phyloP scores from a whole-genome alignment of 2,329 filamentous ascomycete genomes.

The Arthrinium puccinioides region DNA sequence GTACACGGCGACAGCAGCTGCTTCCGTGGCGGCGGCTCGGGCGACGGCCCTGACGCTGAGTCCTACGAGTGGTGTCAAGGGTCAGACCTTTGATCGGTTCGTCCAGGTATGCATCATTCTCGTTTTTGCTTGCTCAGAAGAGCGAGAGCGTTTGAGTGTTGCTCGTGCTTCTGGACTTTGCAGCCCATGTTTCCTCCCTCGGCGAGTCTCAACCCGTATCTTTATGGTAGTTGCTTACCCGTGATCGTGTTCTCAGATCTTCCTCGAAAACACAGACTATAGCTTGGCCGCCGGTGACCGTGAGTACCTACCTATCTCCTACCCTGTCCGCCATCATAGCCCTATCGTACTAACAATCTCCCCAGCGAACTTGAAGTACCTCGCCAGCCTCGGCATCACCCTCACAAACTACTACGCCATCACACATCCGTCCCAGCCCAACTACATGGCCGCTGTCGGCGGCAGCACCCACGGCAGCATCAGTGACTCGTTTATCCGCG shows the following conservation, averaged over 20 bases:
- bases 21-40: slow-evolving; percentile 6
- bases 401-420: slow-evolving; percentile 46
- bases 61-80: slow-evolving; percentile 39
- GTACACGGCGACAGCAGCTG: slow-evolving; percentile 6
- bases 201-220: too few relatives aligned
- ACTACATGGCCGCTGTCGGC: slow-evolving; percentile 51
- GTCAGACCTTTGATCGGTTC: slow-evolving; percentile 52
- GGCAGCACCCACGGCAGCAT: slow-evolving; percentile 50
- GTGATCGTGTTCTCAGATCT: too few relatives aligned
- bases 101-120: too few relatives aligned
- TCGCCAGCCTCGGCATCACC: slow-evolving; percentile 46
- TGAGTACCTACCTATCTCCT: too few relatives aligned
- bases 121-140: too few relatives aligned
- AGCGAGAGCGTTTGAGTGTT: too few relatives aligned
- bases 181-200: too few relatives aligned
- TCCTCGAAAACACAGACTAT: slow-evolving; percentile 54
- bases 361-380: slow-evolving; percentile 33
- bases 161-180: too few relatives aligned
- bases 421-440: slow-evolving; percentile 53
- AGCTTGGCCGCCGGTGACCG: slow-evolving; percentile 41
- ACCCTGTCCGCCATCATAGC: background rate
- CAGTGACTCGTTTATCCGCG: slow-evolving; percentile 41
- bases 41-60: slow-evolving; percentile 37
- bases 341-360: slow-evolving; percentile 1
- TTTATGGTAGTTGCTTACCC: too few relatives aligned